Evolutionary conservation across 1,284 basidiomycete species (phyloP).

Genomic region (Puccinia horiana): DNA sequence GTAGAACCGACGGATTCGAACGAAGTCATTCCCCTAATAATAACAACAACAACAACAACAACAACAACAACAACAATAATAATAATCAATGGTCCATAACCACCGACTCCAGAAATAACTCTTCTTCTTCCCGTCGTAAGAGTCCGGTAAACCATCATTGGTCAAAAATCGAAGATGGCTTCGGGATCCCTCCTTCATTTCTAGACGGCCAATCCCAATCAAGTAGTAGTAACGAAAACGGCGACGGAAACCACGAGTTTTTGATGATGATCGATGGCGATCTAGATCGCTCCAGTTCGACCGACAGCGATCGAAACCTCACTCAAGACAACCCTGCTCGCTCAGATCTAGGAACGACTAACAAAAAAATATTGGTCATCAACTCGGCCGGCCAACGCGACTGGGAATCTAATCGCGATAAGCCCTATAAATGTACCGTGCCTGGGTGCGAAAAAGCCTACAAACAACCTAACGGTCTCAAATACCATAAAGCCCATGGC

Average conservation of each 20-base stretch:
- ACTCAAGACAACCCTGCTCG: background rate
- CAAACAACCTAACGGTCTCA: slow-evolving; percentile 94
- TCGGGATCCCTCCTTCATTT: slow-evolving; percentile 24
- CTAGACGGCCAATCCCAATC: slow-evolving; percentile 10
- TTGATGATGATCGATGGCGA: slow-evolving; percentile 29
- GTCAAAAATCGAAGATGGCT: slow-evolving; percentile 4
- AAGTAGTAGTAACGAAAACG: background rate
- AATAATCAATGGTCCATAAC: background rate
- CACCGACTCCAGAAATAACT: background rate
- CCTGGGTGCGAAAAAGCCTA: slow-evolving; percentile 97
- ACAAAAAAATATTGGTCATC: no score
- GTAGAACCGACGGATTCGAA: background rate
- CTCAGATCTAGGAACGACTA: background rate
- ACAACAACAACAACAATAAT: background rate
- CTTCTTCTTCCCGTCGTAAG: background rate
- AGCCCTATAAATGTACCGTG: slow-evolving; percentile 95
- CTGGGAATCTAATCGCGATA: slow-evolving; percentile 60
- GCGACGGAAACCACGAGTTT: background rate
- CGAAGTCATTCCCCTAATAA: background rate
- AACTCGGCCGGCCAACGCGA: background rate
- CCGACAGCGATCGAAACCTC: slow-evolving; percentile 4
- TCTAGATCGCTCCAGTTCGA: slow-evolving; percentile 11
- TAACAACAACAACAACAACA: background rate
- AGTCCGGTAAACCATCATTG: background rate
- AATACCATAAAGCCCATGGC: slow-evolving; percentile 94